Base-by-base conservation (phyloP, 2,329 filamentous ascomycete species). In the Harringtonia aguacate region DNA sequence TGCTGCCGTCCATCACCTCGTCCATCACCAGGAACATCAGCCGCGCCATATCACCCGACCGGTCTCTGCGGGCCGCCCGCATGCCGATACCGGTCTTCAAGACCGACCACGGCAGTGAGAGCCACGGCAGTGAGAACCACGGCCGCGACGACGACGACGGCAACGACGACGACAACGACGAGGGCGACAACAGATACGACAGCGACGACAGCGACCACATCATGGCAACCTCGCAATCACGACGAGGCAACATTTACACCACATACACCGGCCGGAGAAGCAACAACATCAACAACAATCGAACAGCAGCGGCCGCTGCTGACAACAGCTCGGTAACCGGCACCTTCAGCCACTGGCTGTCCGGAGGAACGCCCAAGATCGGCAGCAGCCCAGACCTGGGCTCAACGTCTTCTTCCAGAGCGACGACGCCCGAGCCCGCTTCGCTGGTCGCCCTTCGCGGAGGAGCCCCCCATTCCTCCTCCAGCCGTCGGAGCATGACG, bases 21-120 rank as follows among this genome's bases (percentile, higher is more conserved):
- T 46, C 50, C 20, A 46, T 49, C 20, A 44, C 44, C 31, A 47
- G 44, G 41, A 51, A 42, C 39, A 46, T 52, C 3, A 39, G 50
- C 20, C 50, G 50, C 2, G 49, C 50, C 36, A 50, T 52, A 10
- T 52, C 50, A 6, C 50, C 50, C 8, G 50, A 52, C 8, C 46
- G 49, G 15, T 35, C 43, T 10, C 15, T 36, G 20, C 44, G 39
- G 15, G 15, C 46, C 3, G n/a, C 29, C 14, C 39, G 34, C 12
- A 44, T 22, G 22, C 39, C 45, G 14, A 48, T 47, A 4, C 41
- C 50, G 15, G 28, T 12, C 8, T 46, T 35, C 50, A 13, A 56
- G 59, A 35, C 53, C 58, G 15, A 60, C 60, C 34, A 57, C 55
- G 37, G 62, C 12, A 54, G 57, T 5, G 61, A 63, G 14, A 65